These are phyloP conservation scores for Chlamydomonas reinhardtii DNA, from an alignment of 163 green algal genomes.

Conservation along the genomic window DNA sequence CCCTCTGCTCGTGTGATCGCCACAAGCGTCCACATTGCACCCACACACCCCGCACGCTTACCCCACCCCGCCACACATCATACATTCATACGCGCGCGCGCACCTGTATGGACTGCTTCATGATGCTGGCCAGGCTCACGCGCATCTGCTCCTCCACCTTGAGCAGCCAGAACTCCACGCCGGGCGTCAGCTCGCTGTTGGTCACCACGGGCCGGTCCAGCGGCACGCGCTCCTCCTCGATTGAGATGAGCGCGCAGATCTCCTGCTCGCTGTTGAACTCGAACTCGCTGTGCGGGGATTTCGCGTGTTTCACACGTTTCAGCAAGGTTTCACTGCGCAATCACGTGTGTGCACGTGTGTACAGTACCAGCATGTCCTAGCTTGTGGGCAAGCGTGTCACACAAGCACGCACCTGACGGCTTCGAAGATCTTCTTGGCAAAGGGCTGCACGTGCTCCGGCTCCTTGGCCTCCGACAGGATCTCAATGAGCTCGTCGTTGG, in stretches of 20 bases:
- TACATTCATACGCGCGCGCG: too few species aligned
- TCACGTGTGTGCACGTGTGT: too few species aligned
- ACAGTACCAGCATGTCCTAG: too few species aligned
- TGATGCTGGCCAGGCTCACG: constrained; percentile 50
- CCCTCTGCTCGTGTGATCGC: too few species aligned
- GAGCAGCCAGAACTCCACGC: constrained; percentile 68
- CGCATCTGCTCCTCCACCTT: constrained; percentile 62
- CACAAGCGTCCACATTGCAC: too few species aligned
- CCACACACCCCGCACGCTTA: too few species aligned
- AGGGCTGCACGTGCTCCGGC: constrained; percentile 68
- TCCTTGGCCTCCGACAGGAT: constrained; percentile 74
- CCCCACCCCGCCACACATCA: too few species aligned
- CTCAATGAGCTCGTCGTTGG: constrained; percentile 80
- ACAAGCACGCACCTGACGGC: constrained; percentile 58
- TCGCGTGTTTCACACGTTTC: too few species aligned
- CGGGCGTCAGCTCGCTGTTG: constrained; percentile 54
- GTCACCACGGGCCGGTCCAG: constrained; percentile 61
- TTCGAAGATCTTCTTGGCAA: constrained; percentile 80
- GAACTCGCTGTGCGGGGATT: constrained; percentile 7
- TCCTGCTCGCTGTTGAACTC: constrained; percentile 47
- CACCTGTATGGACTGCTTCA: constrained; percentile 48
- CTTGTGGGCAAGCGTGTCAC: too few species aligned
- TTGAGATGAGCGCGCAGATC: constrained; percentile 56
- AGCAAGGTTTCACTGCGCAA: too few species aligned
- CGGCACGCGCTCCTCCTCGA: constrained; percentile 64